phyloP scores from a whole-genome alignment of 2,329 filamentous ascomycete species.

The Fusarium avenaceum region DNA sequence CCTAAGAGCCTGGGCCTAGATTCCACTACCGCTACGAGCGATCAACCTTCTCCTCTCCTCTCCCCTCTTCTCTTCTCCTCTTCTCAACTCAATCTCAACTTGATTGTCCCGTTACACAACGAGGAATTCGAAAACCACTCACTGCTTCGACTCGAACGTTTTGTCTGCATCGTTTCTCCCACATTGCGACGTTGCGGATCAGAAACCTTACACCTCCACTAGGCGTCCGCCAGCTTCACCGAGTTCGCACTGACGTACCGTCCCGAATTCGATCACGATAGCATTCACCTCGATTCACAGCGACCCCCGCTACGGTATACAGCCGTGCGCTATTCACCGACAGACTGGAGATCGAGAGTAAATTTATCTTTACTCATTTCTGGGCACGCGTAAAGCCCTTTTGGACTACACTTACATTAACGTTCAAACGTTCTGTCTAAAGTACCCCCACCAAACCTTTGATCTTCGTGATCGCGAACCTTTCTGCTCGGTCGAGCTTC shows the following conservation, averaged over 20 bases:
- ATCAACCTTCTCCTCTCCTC: slow-evolving; percentile 38
- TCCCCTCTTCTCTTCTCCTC: slow-evolving; percentile 26
- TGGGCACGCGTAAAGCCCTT: slow-evolving; percentile 37
- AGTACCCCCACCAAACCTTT: slow-evolving; percentile 26
- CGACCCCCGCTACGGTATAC: slow-evolving; percentile 1
- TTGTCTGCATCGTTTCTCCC: neutral
- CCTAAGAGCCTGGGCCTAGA: slow-evolving; percentile 20
- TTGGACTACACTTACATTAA: slow-evolving; percentile 26
- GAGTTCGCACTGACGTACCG: slow-evolving; percentile 39
- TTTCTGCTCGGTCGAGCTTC: slow-evolving; percentile 9
- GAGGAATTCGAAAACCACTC: slow-evolving; percentile 11
- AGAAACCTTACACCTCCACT: slow-evolving; percentile 23
- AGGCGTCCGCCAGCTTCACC: slow-evolving; percentile 34
- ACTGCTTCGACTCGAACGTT: neutral
- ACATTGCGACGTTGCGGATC: slow-evolving; percentile 21
- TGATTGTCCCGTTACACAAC: slow-evolving; percentile 26
- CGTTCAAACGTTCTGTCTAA: slow-evolving; percentile 14
- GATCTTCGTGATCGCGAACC: slow-evolving; percentile 23
- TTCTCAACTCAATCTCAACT: slow-evolving; percentile 28
- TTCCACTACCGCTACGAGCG: slow-evolving; percentile 26
- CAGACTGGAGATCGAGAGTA: slow-evolving; percentile 20
- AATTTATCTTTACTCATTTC: slow-evolving; percentile 3
- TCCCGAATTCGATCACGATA: slow-evolving; percentile 27
- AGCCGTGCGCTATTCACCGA: slow-evolving; percentile 1
- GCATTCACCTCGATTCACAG: slow-evolving; percentile 10